Evolutionary conservation across 2,329 filamentous ascomycete genomes (phyloP), one percentile per base, ranked within the genome.

Genomic region (Exophiala mesophila): DNA sequence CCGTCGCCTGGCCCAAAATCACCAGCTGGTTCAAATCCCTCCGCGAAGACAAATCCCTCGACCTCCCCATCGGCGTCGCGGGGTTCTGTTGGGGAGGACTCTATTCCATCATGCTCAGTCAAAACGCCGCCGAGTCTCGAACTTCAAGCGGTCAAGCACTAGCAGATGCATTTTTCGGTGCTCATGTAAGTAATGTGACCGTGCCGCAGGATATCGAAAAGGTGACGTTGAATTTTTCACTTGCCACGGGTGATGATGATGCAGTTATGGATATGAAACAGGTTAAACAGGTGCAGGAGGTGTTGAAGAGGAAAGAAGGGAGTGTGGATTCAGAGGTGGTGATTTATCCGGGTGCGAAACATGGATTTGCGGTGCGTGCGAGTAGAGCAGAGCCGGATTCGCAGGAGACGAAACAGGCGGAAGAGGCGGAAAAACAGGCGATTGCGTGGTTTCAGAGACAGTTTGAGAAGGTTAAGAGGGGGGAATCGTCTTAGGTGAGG

Each of bases 71-170:
- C 32, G 76, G 70, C 17, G 72, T 66, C 0, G 74, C 74, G 0
- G 79, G 78, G 0, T 82, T 78, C 62, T 82, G 77, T 64, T 82
- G 77, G 77, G 78, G 78, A 17, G 78, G 76, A 15, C 73, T 31
- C 5, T 31, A 31, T 31, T 16, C 29, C 5, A 74, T 47, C 70
- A 78, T 49, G 60, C 67, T 2, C 54, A 77, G 3, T 55, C 68
- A 9, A 66, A 82, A 2, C 63, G 68, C 8, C 65, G 68, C 5
- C 64, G 66, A 17, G 8, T 29, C 15, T 36, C 36, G 8, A 41
- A 41, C 35, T 12, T 46, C 48, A 3, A 37, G 55, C 47, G 57
- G 47, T 1, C 49, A 54, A n/a, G 44, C 49, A 2, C 63, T 78
- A 6, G 58, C 77, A 31, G 69, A 77, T 49, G 72, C 65, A 5